These are phyloP conservation scores for Marchantia paleacea DNA, from an alignment of 225 moss, liverwort and hornwort species.

Conservation along the genomic window DNA sequence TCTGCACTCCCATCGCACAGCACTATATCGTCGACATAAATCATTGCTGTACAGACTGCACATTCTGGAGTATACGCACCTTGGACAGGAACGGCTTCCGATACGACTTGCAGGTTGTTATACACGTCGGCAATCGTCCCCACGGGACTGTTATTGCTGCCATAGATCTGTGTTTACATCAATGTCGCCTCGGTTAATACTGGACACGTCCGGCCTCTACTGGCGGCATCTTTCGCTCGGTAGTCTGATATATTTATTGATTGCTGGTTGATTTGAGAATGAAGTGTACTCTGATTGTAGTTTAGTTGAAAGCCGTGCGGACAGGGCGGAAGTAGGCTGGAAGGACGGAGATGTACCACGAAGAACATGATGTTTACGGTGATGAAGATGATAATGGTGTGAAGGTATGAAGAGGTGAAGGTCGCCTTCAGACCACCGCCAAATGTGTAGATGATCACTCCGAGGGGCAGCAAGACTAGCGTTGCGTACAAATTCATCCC, in stretches of 20 bases:
- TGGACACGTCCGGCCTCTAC: too few relatives aligned
- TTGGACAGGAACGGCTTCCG: constrained; percentile 28
- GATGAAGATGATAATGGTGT: constrained; percentile 33
- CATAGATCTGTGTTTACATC: constrained; percentile 32
- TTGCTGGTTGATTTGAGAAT: too few relatives aligned
- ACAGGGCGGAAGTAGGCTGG: too few relatives aligned
- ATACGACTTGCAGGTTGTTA: constrained; percentile 19
- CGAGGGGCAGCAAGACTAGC: constrained; percentile 25
- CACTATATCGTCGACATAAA: too few relatives aligned
- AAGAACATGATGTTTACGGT: constrained; percentile 19
- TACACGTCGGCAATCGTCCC: constrained; percentile 31
- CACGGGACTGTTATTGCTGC: constrained; percentile 20
- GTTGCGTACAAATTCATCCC: constrained; percentile 37
- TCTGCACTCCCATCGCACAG: too few relatives aligned
- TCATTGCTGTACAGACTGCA: not conserved
- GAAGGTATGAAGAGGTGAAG: constrained; percentile 32
- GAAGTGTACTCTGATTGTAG: too few relatives aligned
- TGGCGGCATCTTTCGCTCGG: too few relatives aligned
- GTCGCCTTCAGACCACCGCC: constrained; percentile 35
- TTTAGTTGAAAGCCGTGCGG: too few relatives aligned
- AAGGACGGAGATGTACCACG: not conserved
- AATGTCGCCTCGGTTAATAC: too few relatives aligned
- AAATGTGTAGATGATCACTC: constrained; percentile 32
- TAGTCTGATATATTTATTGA: too few relatives aligned
- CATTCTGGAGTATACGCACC: constrained; percentile 9